Percentiles rank a stretch among this genome's conserved stretches.
phyloP scores from a whole-genome alignment of 164 flowering plant genomes.

The Paratinospora sagittata region DNA sequence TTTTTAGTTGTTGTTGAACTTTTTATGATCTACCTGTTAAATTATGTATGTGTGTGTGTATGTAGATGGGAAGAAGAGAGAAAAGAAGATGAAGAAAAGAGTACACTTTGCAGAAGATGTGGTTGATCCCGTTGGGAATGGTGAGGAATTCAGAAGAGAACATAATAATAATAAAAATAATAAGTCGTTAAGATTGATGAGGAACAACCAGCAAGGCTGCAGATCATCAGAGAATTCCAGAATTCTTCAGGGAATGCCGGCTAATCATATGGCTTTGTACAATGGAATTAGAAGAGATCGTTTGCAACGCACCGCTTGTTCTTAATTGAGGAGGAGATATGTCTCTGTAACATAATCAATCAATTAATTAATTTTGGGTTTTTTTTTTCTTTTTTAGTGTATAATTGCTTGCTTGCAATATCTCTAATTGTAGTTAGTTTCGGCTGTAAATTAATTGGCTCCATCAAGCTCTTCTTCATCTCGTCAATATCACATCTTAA shows the following conservation, averaged over 20 bases:
- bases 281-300: conserved; percentile 17
- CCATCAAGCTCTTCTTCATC: background rate
- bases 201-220: no score
- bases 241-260: conserved; percentile 7
- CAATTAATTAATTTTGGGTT: background rate
- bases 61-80: conserved; percentile 12
- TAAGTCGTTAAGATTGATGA: conserved; percentile 1
- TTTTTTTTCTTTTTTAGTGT: no score
- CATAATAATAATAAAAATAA: no score
- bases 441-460: background rate
- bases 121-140: conserved; percentile 13
- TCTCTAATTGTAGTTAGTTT: background rate
- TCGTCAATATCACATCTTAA: background rate
- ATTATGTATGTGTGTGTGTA: background rate
- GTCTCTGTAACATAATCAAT: background rate
- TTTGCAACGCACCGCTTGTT: conserved; percentile 5
- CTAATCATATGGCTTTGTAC: conserved; percentile 15
- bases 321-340: conserved; percentile 7
- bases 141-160: conserved; percentile 8
- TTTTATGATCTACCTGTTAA: no score
- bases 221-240: no score
- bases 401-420: no score
- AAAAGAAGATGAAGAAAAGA: conserved; percentile 9
- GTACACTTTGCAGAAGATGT: conserved; percentile 12
- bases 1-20: background rate